phyloP scores from a whole-genome alignment of 257 asterid genomes.

The Nicotiana undulata region DNA sequence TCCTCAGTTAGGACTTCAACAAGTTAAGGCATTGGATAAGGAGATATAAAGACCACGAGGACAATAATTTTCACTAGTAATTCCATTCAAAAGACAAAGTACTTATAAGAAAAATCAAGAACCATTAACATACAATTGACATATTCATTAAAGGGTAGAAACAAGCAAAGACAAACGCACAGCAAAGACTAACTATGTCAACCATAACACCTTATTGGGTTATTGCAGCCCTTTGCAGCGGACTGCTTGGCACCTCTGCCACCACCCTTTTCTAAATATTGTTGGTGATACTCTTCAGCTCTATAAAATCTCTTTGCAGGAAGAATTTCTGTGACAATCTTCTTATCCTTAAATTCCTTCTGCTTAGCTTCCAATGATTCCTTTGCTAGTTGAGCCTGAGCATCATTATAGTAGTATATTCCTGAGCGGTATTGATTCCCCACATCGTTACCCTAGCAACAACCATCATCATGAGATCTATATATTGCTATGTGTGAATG shows the following conservation, averaged over 20 bases:
- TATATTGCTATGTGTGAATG: background rate
- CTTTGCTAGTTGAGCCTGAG: conserved; percentile 73
- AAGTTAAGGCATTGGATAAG: background rate
- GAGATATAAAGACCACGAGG: background rate
- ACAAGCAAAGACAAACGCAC: background rate
- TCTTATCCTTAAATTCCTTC: conserved; percentile 41
- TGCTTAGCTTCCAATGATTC: conserved; percentile 74
- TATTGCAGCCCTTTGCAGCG: conserved; percentile 73
- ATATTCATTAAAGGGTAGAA: background rate
- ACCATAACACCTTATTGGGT: conserved; percentile 92
- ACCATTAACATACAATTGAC: background rate
- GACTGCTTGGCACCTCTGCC: conserved; percentile 73
- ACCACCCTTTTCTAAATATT: conserved; percentile 88
- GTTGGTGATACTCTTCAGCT: conserved; percentile 98
- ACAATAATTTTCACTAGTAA: background rate
- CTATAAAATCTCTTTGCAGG: conserved; percentile 95
- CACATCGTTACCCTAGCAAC: conserved; percentile 76
- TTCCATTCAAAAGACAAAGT: background rate
- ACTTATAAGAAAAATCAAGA: background rate
- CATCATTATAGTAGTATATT: conserved; percentile 76
- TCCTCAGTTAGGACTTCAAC: background rate
- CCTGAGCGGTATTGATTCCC: conserved; percentile 95
- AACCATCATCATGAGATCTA: background rate
- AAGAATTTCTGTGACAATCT: conserved; percentile 68
- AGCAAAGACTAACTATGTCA: conserved; percentile 5